Base-by-base conservation (phyloP, 495 filamentous ascomycete genomes). In the Hamigera avellanea region DNA sequence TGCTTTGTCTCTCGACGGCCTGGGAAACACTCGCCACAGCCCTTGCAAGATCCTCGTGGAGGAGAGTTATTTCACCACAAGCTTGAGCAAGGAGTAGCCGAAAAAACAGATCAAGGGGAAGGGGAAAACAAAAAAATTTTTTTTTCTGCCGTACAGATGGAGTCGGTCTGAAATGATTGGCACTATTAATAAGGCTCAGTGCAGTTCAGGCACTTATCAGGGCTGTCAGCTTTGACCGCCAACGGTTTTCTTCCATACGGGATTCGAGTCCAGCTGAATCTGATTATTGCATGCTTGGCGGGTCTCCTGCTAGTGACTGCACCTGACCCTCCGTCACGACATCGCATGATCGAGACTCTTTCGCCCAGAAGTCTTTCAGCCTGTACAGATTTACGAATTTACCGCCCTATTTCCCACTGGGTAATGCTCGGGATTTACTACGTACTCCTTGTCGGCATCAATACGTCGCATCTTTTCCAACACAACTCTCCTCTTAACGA, bases 281-380 rank as follows among this genome's bases (percentile, higher is more conserved):
- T n/a, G n/a, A n/a, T n/a, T n/a, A n/a, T n/a, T n/a, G n/a, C n/a
- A n/a, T n/a, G n/a, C n/a, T n/a, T n/a, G n/a, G n/a, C n/a, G n/a
- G n/a, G n/a, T n/a, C n/a, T n/a, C n/a, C n/a, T n/a, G n/a, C n/a
- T n/a, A 23, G 9, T 23, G 21, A 4, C 21, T 21, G 30, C 41
- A 35, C 36, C 41, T 39, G 35, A 35, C 41, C 23, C 17, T 23
- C 21, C 21, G 31, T 38, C 36, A 38, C 41, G 41, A 38, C 41
- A 43, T 43, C 41, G 41, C 41, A 36, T 39, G 41, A 44, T 42
- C 25, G 12, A 26, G 26, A 28, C 35, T 37, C 23, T 29, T 16
- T 30, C 14, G 27, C 27, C 10, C 10, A 30, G 5, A n/a, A 12
- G 27, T 30, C n/a, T n/a, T 29, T 9, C 18, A 10, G 14, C 14